Base-by-base conservation (phyloP, 2,329 filamentous ascomycete species). In the Hansfordia pulvinata region DNA sequence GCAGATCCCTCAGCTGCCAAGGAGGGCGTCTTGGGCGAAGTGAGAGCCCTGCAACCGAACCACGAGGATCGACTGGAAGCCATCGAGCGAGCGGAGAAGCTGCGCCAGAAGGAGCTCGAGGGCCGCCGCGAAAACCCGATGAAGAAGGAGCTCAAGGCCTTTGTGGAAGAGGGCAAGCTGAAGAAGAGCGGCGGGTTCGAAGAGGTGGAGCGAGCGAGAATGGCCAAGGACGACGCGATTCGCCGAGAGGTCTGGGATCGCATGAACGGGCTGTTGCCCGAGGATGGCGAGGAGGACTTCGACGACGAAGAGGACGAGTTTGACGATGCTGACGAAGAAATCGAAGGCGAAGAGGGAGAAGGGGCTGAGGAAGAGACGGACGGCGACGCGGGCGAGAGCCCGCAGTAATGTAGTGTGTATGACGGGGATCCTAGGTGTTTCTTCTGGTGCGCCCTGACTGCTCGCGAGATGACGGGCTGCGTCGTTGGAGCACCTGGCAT, bases 181-280 rank as follows among this genome's bases (percentile, higher is more conserved):
- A 96, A 93, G 67, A 96, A 96, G 65, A 86, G 80, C 10, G 90
- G 90, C 20, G 90, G 90, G 0, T 77, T 93, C 26, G 90, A 96
- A 50, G 90, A 98, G 55, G 78, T 86, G 1, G 90, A 98, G 55
- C 69, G 90, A 28, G 63, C 83, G 23, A 67, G 90, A 26, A 78
- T 77, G 46, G 70, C 76, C 19, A 93, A 88, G 49, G 90, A 98
- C 43, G 90, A 96, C 33, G 68, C 71, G 39, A 84, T 85, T 32
- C 66, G 86, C 30, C 77, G 72, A 41, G 86, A 94, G 50, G 81
- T 77, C 9, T 78, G 73, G 73, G 71, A 76, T 40, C 55, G 69
- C 21, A 63, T 68, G 56, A 76, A 77, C 39, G 72, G 71, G 9
- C 51, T 69, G 10, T 30, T 61, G 11, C 47, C 57, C 1, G 61